These are phyloP conservation scores for Clohesyomyces aquaticus DNA, from an alignment of 495 filamentous ascomycete genomes.

Conservation along the genomic window DNA sequence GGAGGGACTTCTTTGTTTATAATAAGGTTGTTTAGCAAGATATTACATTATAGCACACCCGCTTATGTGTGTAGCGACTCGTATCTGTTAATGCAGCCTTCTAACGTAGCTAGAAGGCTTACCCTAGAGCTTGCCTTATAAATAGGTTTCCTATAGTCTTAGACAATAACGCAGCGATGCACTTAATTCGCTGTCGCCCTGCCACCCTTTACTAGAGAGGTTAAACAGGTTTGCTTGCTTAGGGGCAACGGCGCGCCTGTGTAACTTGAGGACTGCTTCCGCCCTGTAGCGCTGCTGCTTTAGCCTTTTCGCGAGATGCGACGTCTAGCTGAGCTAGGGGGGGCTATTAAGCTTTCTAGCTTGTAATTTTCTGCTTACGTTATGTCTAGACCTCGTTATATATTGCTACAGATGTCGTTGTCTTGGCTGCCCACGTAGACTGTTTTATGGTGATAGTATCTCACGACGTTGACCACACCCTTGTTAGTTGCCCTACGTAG, in stretches of 20 bases:
- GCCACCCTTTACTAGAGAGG: slow-evolving; percentile 42
- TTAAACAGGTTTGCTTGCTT: slow-evolving; percentile 48
- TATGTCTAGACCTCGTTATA: slow-evolving; percentile 48
- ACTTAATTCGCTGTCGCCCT: slow-evolving; percentile 46
- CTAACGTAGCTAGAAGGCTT: slow-evolving; percentile 48
- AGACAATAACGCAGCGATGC: slow-evolving; percentile 51
- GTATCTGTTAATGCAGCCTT: slow-evolving; percentile 44
- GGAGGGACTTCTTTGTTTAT: slow-evolving; percentile 48
- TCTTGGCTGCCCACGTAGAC: slow-evolving; percentile 43
- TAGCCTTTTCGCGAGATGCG: slow-evolving; percentile 38
- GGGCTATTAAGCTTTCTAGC: slow-evolving; percentile 37
- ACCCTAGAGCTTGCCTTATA: slow-evolving; percentile 50
- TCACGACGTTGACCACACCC: slow-evolving; percentile 49
- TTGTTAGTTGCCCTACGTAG: slow-evolving; percentile 47
- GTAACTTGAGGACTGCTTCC: slow-evolving; percentile 48
- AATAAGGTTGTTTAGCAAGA: slow-evolving; percentile 51
- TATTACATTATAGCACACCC: slow-evolving; percentile 47
- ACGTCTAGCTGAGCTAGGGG: slow-evolving; percentile 26
- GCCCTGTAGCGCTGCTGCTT: slow-evolving; percentile 35
- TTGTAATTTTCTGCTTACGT: slow-evolving; percentile 48
- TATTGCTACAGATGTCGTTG: slow-evolving; percentile 48
- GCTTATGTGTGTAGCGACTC: slow-evolving; percentile 43
- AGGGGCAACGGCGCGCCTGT: slow-evolving; percentile 44
- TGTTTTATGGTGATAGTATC: slow-evolving; percentile 55
- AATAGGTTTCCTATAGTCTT: slow-evolving; percentile 51